Conservation (phyloP, 2,329 filamentous ascomycete species). For the Apiospora rasikravindrae region DNA sequence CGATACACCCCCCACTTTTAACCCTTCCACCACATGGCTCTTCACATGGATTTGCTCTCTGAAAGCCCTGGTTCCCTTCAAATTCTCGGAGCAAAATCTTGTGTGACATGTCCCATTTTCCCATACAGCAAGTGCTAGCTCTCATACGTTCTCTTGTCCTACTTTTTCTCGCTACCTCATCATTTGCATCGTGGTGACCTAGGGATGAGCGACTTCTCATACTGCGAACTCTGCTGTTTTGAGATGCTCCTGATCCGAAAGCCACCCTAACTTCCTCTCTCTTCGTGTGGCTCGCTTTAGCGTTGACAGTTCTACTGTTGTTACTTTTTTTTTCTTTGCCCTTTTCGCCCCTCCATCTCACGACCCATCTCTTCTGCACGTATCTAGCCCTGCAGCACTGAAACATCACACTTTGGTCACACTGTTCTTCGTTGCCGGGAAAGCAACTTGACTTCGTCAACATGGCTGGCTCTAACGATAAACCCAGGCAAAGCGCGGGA, state of each 20-base stretch:
- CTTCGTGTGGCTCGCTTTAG: constrained; percentile 16
- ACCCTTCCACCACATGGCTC: constrained; percentile 26
- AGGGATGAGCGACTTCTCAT: constrained; percentile 23
- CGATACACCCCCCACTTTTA: constrained; percentile 24
- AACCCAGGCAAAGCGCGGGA: constrained; percentile 57
- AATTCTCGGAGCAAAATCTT: constrained; percentile 21
- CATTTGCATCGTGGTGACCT: constrained; percentile 21
- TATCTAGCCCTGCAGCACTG: constrained; percentile 9
- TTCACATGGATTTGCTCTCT: constrained; percentile 19
- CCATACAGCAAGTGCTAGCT: constrained; percentile 17
- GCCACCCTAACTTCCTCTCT: constrained; percentile 23
- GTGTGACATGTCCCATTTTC: constrained; percentile 22
- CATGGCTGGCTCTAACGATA: constrained; percentile 54
- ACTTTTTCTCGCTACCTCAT: constrained; percentile 17
- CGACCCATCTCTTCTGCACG: constrained; percentile 14
- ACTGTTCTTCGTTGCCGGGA: constrained; percentile 3
- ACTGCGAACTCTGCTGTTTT: constrained; percentile 24
- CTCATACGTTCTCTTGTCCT: constrained; percentile 12
- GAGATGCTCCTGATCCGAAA: constrained; percentile 22
- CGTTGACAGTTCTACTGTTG: constrained; percentile 7
- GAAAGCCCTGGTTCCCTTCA: constrained; percentile 22
- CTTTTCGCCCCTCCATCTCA: constrained; percentile 12
- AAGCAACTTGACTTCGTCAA: constrained; percentile 30
- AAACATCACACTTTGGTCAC: constrained; percentile 14
- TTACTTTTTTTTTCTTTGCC: background rate